These are phyloP conservation scores for Penicillium herquei DNA, from an alignment of 495 filamentous ascomycete genomes.

Conservation along the genomic window DNA sequence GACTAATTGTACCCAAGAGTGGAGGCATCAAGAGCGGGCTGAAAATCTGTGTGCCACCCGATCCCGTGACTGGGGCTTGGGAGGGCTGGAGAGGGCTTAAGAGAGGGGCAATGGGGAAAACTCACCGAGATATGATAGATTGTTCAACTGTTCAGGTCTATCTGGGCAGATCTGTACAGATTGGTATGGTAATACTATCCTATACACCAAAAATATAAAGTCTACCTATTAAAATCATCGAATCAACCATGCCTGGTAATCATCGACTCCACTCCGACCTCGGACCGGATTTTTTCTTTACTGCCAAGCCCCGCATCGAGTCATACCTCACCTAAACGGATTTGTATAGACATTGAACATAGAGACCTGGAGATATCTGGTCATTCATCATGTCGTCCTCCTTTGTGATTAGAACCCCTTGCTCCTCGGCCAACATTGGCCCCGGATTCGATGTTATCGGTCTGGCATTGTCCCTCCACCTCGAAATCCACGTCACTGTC, in stretches of 20 bases:
- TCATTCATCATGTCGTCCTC: conserved; percentile 37
- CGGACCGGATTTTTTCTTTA: conserved; percentile 26
- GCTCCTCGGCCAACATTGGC: conserved; percentile 93
- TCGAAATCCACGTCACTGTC: conserved; percentile 77
- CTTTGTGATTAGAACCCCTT: conserved; percentile 67
- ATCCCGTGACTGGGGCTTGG: background rate
- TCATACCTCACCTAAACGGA: conserved; percentile 16
- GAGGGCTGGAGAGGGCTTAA: background rate
- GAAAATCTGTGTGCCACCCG: background rate
- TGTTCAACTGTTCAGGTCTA: too few relatives aligned
- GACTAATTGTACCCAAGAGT: background rate
- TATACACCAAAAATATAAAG: too few relatives aligned
- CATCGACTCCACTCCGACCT: conserved; percentile 29
- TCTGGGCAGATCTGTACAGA: too few relatives aligned
- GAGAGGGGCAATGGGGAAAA: background rate
- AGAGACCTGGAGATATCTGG: too few relatives aligned
- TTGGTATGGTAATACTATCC: too few relatives aligned
- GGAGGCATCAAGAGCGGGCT: background rate
- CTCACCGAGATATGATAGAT: too few relatives aligned
- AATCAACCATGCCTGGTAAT: background rate
- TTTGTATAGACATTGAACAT: background rate
- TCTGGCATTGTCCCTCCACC: conserved; percentile 84
- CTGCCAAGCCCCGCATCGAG: conserved; percentile 33
- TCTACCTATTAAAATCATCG: background rate
- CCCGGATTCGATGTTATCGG: conserved; percentile 98